A percentile compares a stretch with the other conserved stretches of the same genome.
phyloP scores from a whole-genome alignment of 371 early-diverging fungal genomes.

The Mortierella polycephala region DNA sequence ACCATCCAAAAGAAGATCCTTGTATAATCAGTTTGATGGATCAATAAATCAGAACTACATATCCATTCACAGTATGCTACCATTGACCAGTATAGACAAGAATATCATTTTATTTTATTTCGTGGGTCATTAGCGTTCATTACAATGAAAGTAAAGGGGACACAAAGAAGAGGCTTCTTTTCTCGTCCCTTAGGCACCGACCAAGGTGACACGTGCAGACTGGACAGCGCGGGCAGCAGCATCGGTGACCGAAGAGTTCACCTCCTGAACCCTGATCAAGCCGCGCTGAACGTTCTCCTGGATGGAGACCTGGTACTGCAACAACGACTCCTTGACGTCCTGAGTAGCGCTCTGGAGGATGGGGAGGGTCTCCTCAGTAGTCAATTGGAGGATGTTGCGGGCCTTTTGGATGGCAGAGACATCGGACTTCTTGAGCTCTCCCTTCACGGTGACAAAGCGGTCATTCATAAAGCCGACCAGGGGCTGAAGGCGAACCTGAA shows the following conservation, averaged over 20 bases:
- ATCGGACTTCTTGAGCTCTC: conserved; percentile 60
- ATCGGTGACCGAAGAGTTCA: conserved; percentile 41
- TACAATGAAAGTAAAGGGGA: too few relatives aligned
- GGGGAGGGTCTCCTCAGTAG: conserved; percentile 64
- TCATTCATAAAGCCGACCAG: conserved; percentile 61
- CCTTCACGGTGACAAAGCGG: conserved; percentile 60
- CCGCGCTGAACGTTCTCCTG: conserved; percentile 55
- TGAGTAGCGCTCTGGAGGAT: conserved; percentile 60
- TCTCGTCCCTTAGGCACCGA: conserved; percentile 33
- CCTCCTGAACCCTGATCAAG: conserved; percentile 48
- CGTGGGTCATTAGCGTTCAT: too few relatives aligned
- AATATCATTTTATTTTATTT: too few relatives aligned
- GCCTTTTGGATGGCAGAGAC: conserved; percentile 65
- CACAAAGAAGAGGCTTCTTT: not conserved
- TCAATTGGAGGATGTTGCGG: conserved; percentile 62
- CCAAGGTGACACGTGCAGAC: conserved; percentile 42
- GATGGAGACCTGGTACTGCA: conserved; percentile 46
- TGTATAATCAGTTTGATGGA: conserved; percentile 7
- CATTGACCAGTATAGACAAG: too few relatives aligned
- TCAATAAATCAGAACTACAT: not conserved
- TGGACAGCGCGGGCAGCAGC: conserved; percentile 46
- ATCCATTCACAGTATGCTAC: not conserved
- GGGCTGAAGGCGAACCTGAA: conserved; percentile 62
- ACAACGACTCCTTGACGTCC: conserved; percentile 57
- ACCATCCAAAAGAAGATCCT: conserved; percentile 37